Percentiles rank a stretch among this genome's conserved stretches.
Evolutionary conservation across 345 rosid genomes (phyloP).

Genomic region (Corchorus capsularis): DNA sequence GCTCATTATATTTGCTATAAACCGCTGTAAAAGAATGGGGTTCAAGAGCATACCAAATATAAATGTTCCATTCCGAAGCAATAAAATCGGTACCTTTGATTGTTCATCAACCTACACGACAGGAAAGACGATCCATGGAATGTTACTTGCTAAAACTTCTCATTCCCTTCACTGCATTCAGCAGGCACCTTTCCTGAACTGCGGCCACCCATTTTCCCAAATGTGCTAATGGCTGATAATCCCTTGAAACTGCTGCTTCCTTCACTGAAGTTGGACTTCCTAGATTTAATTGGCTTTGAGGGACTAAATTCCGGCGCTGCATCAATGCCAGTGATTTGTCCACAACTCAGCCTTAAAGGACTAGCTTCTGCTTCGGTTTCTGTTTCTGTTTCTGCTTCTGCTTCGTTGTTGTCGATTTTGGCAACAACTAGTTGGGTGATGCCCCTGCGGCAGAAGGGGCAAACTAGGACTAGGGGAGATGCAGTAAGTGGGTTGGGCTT

Average conservation of each 20-base stretch:
- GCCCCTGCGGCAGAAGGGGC: slow-evolving; percentile 36
- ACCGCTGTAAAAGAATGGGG: background rate
- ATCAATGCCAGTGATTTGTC: slow-evolving; percentile 22
- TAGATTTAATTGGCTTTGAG: slow-evolving; percentile 41
- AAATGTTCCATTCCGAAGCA: background rate
- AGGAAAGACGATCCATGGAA: background rate
- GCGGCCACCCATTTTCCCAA: slow-evolving; percentile 41
- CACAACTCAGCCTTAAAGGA: slow-evolving; percentile 21
- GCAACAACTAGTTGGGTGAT: slow-evolving; percentile 27
- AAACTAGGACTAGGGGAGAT: slow-evolving; percentile 22
- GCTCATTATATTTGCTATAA: background rate
- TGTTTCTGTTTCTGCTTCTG: slow-evolving; percentile 23
- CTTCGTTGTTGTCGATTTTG: slow-evolving; percentile 23
- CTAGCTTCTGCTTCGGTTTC: slow-evolving; percentile 23
- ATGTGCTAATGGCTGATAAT: slow-evolving; percentile 47
- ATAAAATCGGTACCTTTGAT: background rate
- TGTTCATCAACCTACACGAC: background rate
- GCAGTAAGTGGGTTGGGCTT: slow-evolving; percentile 28
- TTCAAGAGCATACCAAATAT: slow-evolving; percentile 13
- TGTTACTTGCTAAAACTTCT: slow-evolving; percentile 30
- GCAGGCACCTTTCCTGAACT: slow-evolving; percentile 45
- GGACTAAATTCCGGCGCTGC: slow-evolving; percentile 31
- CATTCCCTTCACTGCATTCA: slow-evolving; percentile 39
- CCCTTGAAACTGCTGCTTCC: slow-evolving; percentile 61
- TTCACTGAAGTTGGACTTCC: slow-evolving; percentile 46